phyloP scores from a whole-genome alignment of 208 protist species.

The Trypanosomatidae sp. region DNA sequence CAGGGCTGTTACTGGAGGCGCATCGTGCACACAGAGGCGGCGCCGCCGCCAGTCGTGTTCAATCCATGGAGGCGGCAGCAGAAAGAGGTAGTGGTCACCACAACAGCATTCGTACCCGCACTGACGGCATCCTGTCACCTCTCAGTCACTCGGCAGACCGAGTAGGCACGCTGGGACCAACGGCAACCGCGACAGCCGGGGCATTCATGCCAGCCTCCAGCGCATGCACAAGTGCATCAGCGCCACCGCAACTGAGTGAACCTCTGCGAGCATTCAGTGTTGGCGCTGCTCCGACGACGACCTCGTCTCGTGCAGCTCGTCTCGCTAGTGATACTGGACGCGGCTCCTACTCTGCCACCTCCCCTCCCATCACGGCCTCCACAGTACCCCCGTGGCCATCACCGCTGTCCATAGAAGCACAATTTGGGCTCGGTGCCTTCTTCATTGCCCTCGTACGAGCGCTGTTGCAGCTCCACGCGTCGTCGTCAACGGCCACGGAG shows the following conservation, averaged over 20 bases:
- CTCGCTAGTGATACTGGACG: not conserved
- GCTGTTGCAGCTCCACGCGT: slow-evolving; percentile 20
- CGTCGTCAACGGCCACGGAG: not conserved
- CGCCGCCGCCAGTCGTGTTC: not conserved
- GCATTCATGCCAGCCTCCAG: not conserved
- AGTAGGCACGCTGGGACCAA: not conserved
- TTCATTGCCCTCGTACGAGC: slow-evolving; percentile 38
- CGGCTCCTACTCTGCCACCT: not conserved
- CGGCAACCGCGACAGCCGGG: not conserved
- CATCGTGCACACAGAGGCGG: slow-evolving; percentile 8
- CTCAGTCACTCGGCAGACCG: not conserved
- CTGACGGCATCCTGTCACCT: not conserved
- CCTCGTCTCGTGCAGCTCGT: not conserved
- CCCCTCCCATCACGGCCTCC: not conserved
- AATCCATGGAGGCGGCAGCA: not conserved
- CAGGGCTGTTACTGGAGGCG: slow-evolving; percentile 12
- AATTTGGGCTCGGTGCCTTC: slow-evolving; percentile 38
- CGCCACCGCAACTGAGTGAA: not conserved
- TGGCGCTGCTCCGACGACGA: not conserved
- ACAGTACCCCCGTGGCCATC: slow-evolving; percentile 2
- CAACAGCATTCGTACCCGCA: not conserved
- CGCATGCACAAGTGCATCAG: not conserved
- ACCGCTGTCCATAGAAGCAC: slow-evolving; percentile 34
- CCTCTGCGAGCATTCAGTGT: not conserved
- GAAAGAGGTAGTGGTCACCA: not conserved